Percentiles rank a stretch among this genome's conserved stretches.
Evolutionary conservation across 1,284 basidiomycete genomes (phyloP).

Genomic region (Puccinia coronata): DNA sequence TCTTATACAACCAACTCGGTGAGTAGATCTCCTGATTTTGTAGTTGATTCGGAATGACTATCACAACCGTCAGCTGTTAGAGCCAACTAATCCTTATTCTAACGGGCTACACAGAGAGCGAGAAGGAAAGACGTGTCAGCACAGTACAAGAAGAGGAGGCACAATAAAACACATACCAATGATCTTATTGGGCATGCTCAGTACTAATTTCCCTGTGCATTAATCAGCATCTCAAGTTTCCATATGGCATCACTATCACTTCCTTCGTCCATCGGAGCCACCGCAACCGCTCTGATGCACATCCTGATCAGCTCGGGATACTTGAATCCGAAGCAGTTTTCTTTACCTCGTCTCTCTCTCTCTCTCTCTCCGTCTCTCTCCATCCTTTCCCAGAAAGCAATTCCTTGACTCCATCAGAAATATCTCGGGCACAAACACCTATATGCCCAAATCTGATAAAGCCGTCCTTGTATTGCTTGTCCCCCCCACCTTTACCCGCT

Average conservation of each 20-base stretch:
- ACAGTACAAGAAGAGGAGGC: slow-evolving; percentile 51
- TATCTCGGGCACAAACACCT: neutral
- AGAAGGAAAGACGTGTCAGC: slow-evolving; percentile 84
- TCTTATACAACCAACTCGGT: slow-evolving; percentile 81
- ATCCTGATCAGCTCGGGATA: neutral
- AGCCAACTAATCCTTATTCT: neutral
- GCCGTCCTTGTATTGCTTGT: neutral
- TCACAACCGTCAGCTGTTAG: neutral
- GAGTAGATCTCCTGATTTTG: neutral
- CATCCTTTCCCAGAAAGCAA: neutral
- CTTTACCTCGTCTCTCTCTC: no score
- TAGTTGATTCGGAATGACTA: neutral
- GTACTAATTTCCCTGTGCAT: neutral
- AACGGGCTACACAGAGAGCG: slow-evolving; percentile 67
- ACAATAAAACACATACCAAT: slow-evolving; percentile 12
- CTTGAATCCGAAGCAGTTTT: slow-evolving; percentile 2
- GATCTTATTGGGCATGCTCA: neutral
- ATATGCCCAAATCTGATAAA: neutral
- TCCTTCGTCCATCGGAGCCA: neutral
- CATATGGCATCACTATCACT: neutral
- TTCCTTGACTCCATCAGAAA: neutral
- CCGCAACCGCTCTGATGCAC: neutral
- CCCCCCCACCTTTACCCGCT: slow-evolving; percentile 12
- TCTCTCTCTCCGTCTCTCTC: neutral
- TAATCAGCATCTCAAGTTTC: slow-evolving; percentile 7